Evolutionary conservation across 2,329 filamentous ascomycete species (phyloP).

Genomic region (Aureobasidium leucospermi): DNA sequence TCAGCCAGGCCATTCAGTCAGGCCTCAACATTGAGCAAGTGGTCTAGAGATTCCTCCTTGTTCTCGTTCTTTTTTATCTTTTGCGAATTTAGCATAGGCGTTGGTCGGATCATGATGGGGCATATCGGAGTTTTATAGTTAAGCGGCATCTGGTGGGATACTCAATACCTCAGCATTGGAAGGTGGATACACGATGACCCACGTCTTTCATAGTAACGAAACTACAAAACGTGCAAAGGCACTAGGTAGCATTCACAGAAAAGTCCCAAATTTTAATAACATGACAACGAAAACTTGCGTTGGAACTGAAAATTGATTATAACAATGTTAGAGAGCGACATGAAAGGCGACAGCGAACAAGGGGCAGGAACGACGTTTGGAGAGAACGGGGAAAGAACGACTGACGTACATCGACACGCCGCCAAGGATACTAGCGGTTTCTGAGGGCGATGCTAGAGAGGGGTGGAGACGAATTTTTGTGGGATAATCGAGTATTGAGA

Average conservation of each 20-base stretch:
- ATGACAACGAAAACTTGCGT: background rate
- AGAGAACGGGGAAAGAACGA: background rate
- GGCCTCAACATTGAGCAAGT: conserved; percentile 27
- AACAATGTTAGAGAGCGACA: background rate
- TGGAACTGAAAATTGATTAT: background rate
- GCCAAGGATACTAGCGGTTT: conserved; percentile 5
- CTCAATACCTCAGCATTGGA: conserved; percentile 4
- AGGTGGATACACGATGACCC: conserved; percentile 4
- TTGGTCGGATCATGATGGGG: conserved; percentile 25
- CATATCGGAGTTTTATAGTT: conserved; percentile 1
- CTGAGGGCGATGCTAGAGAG: conserved; percentile 4
- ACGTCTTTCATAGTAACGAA: background rate
- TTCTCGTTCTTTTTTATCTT: conserved; percentile 12
- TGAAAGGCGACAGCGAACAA: background rate
- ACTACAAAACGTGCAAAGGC: background rate
- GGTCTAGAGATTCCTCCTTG: conserved; percentile 16
- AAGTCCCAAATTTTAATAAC: background rate
- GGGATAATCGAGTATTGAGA: background rate
- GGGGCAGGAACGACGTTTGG: background rate
- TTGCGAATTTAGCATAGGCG: conserved; percentile 36
- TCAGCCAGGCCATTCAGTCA: conserved; percentile 31
- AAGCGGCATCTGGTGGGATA: conserved; percentile 13
- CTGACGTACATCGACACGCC: conserved; percentile 3
- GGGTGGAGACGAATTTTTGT: conserved; percentile 8
- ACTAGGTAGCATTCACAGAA: background rate